Evolutionary conservation across 805 yeast genomes (phyloP).

Genomic region (Metschnikowia orientalis): DNA sequence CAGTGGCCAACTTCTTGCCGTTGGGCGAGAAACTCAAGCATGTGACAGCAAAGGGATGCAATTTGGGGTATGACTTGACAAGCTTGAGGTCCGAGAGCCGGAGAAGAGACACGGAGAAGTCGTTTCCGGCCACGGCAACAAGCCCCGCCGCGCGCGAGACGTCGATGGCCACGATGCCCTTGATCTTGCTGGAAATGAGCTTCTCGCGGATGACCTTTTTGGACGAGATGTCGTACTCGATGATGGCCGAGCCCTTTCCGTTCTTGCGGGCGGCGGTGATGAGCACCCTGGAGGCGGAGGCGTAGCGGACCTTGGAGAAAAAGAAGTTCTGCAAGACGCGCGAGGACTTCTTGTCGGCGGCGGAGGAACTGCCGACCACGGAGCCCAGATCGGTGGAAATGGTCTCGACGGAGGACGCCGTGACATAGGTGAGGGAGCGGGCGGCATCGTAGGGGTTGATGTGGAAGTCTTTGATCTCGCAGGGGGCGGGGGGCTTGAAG

Average conservation of each 20-base stretch:
- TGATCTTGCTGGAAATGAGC: constrained; percentile 44
- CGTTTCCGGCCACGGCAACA: constrained; percentile 59
- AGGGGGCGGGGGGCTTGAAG: constrained; percentile 49
- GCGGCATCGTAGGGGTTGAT: constrained; percentile 59
- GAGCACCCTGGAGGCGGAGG: constrained; percentile 29
- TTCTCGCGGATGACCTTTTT: constrained; percentile 41
- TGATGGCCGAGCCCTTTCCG: constrained; percentile 38
- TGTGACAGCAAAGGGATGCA: constrained; percentile 78
- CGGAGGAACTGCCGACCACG: constrained; percentile 24
- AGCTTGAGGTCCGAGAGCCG: constrained; percentile 48
- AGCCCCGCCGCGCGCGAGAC: constrained; percentile 40
- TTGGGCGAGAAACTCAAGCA: constrained; percentile 63
- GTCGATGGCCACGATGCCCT: constrained; percentile 52
- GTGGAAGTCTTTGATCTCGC: constrained; percentile 56
- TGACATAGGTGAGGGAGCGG: constrained; percentile 57
- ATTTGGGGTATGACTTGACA: constrained; percentile 49
- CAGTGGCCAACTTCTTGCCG: constrained; percentile 63
- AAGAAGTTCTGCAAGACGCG: constrained; percentile 23
- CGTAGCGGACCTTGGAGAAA: constrained; percentile 43
- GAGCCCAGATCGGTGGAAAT: constrained; percentile 47
- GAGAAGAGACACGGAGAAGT: constrained; percentile 59
- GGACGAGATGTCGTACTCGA: constrained; percentile 41
- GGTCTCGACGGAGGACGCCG: constrained; percentile 49
- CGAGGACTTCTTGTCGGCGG: constrained; percentile 16
- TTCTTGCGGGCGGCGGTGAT: constrained; percentile 29